A percentile compares a stretch with the other conserved stretches of the same genome.
Evolutionary conservation across 306 rosid genomes (phyloP).

Genomic region (Adenanthera pavonina): DNA sequence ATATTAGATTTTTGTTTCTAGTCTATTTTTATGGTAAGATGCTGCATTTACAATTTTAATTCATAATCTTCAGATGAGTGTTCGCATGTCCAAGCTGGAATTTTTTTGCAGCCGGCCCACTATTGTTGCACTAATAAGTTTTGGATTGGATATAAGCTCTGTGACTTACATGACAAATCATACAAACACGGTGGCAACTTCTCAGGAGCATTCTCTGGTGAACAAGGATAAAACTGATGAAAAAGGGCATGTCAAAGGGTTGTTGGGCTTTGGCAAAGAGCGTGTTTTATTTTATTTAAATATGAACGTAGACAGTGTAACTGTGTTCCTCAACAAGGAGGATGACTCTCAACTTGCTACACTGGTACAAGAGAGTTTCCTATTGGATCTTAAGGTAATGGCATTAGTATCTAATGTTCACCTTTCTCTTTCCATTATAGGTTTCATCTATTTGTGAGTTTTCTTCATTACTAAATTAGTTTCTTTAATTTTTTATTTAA

Average conservation of each 20-base stretch:
- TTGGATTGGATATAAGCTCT: conserved; percentile 25
- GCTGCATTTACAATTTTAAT: conserved; percentile 38
- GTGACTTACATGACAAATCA: too few relatives aligned
- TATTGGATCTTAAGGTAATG: conserved; percentile 85
- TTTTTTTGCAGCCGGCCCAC: conserved; percentile 27
- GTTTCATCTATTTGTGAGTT: conserved; percentile 7
- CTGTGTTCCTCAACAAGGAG: conserved; percentile 90
- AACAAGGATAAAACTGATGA: conserved; percentile 76
- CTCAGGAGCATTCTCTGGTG: conserved; percentile 52
- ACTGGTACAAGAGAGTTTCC: conserved; percentile 88
- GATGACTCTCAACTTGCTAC: conserved; percentile 91
- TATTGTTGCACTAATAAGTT: conserved; percentile 20
- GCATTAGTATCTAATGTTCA: background rate
- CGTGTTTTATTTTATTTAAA: conserved; percentile 80
- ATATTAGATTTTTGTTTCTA: conserved; percentile 33
- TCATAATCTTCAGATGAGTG: conserved; percentile 50
- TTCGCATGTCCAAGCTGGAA: conserved; percentile 33
- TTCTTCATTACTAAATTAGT: conserved; percentile 17
- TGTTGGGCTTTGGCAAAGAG: conserved; percentile 87
- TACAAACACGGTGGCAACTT: background rate
- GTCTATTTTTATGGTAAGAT: conserved; percentile 26
- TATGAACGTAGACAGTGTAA: conserved; percentile 92
- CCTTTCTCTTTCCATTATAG: conserved; percentile 16
- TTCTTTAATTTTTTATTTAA: background rate
- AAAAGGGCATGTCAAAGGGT: conserved; percentile 72